Evolutionary conservation across 2,329 filamentous ascomycete species (phyloP), one percentile per base, ranked within the genome.

Genomic region (Diaporthe ampelina): DNA sequence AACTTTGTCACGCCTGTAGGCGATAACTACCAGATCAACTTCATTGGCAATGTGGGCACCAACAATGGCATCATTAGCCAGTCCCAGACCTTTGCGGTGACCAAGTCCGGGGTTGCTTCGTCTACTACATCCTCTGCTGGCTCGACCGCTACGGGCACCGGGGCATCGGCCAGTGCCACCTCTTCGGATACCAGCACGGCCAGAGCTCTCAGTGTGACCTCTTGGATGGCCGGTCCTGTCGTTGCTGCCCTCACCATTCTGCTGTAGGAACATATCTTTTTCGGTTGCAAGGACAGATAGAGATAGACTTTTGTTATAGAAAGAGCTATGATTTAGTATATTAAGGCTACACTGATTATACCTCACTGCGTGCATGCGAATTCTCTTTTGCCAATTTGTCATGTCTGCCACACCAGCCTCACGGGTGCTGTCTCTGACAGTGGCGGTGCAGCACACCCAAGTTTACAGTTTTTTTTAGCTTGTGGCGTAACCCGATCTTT

Each of bases 1-100:
- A 79, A 79, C 45, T 77, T 83, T 19, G 78, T 77, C 48, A 77
- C 73, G 4, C 45, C 77, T 19, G 77, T 63, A 24, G 69, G 83
- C 63, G 63, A 77, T 24, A 82, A 81, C 65, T 86, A 85, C 78
- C 84, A 84, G 74, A 80, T 86, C 81, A 85, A 86, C 78, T 79
- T 85, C 73, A 68, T 83, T 72, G 82, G 83, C 67, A 80, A 81
- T 73, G 72, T 74, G 3, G 71, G 73, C 21, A 74, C 76, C 37
- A 83, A 83, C 77, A 80, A 71, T 48, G 85, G 84, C 50, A 85
- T 86, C 74, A 78, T 86, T 43, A 83, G 84, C 35, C 84, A 86
- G 79, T 75, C 74, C n/a, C 71, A 77, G 72, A 57, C 61, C 1
- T 79, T 79, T 17, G 74, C 75, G 15, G 77, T 79, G 6, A 76